These are phyloP conservation scores for Massariosphaeria phaeospora DNA, from an alignment of 495 filamentous ascomycete species.

Conservation along the genomic window DNA sequence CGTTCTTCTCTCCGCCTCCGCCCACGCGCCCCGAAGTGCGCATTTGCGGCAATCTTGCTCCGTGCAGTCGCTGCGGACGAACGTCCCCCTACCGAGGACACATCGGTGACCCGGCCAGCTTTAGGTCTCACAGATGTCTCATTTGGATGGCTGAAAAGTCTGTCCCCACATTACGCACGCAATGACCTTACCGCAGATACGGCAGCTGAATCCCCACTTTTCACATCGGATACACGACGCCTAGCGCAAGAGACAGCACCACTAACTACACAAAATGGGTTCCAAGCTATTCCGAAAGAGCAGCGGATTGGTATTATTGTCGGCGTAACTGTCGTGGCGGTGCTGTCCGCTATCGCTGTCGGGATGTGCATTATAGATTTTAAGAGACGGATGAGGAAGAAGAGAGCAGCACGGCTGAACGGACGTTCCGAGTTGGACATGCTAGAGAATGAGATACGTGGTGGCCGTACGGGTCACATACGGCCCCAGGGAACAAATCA, in stretches of 20 bases:
- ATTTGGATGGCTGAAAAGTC: slow-evolving; percentile 1
- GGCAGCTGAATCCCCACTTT: no score
- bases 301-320: slow-evolving; percentile 17
- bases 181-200: no score
- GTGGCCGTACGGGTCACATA: background rate
- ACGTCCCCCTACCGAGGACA: background rate
- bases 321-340: slow-evolving; percentile 8
- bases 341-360: slow-evolving; percentile 8
- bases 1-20: no score
- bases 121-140: background rate
- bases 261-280: background rate
- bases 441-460: slow-evolving; percentile 3
- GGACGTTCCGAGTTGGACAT: slow-evolving; percentile 3
- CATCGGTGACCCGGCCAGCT: no score
- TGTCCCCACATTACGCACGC: background rate
- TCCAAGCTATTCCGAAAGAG: background rate
- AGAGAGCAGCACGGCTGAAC: background rate
- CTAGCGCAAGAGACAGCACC: no score
- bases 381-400: background rate
- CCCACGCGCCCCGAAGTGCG: no score
- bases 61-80: background rate
- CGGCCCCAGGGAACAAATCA: background rate
- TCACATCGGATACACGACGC: background rate
- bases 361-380: background rate
- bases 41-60: background rate